Base-by-base conservation (phyloP, 2,329 filamentous ascomycete species). In the Pseudocercospora crystallina region DNA sequence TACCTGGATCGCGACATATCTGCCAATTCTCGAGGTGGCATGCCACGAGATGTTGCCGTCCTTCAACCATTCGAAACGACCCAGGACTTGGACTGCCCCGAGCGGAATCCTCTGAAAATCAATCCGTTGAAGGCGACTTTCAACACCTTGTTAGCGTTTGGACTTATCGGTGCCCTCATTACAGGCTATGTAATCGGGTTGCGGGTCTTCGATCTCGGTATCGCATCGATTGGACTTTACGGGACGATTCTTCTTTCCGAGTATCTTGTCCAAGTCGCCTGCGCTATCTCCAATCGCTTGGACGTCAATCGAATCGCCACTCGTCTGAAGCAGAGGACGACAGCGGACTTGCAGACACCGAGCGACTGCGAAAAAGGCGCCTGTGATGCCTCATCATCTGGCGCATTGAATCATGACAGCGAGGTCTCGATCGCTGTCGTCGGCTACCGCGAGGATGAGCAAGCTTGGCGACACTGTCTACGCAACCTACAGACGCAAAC, bases 371-470 rank as follows among this genome's bases (percentile, higher is more conserved):
- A 42, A 17, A 48, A 48, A 30, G 45, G 45, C 10, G 36, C 5
- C n/a, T 9, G 17, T 15, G 8, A 14, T 7, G 17, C n/a, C 17
- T n/a, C 2, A 12, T 35, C 42, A 12, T 8, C 42, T 7, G 17
- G 3, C 11, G 15, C 34, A 15, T 17, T 47, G 31, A 33, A 48
- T 20, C 20, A 36, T 8, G 45, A 35, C 5, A 38, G 35, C n/a
- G 37, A 48, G 30, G 45, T 48, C 7, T 31, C 45, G 11, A 42
- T 48, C 12, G 45, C 45, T 41, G 45, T 48, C 7, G 45, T 48
- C 13, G 45, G 45, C 36, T 48, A 48, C 30, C 45, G 45, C 12
- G 45, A 48, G 14, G 45, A 48, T 10, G 45, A 48, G 37, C 45
- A 42, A 34, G 45, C 45, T 9, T 48, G 45, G 45, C 45, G 45